Conservation (phyloP, 129 eudicot species). For the Helianthus annuus region DNA sequence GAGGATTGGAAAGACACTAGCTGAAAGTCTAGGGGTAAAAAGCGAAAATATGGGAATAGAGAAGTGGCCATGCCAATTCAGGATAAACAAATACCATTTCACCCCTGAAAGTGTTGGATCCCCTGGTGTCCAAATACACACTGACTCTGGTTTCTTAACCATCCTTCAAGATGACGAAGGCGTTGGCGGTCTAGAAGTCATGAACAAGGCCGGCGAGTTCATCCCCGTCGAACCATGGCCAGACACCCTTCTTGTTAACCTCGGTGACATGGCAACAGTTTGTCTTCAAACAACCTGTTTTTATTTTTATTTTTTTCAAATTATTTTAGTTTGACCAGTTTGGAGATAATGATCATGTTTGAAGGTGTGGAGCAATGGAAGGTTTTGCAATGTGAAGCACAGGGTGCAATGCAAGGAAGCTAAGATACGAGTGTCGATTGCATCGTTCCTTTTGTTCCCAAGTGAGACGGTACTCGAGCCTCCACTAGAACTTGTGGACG, state of each 20-base stretch:
- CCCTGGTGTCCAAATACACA: slow-evolving; percentile 69
- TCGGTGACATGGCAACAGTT: slow-evolving; percentile 74
- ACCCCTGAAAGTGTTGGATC: slow-evolving; percentile 57
- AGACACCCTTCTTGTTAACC: slow-evolving; percentile 65
- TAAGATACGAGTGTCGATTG: too few relatives aligned
- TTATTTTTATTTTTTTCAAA: too few relatives aligned
- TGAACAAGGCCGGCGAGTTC: slow-evolving; percentile 52
- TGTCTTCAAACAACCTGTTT: too few relatives aligned
- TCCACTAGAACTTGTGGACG: too few relatives aligned
- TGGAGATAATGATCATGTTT: too few relatives aligned
- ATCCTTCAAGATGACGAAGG: slow-evolving; percentile 81
- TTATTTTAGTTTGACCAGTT: too few relatives aligned
- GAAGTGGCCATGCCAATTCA: slow-evolving; percentile 74
- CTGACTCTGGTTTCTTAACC: slow-evolving; percentile 84
- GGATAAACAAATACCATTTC: slow-evolving; percentile 78
- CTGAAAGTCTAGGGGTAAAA: slow-evolving; percentile 47
- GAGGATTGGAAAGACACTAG: slow-evolving; percentile 47
- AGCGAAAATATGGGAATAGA: slow-evolving; percentile 34
- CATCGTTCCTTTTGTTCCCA: too few relatives aligned
- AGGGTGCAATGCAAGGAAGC: too few relatives aligned
- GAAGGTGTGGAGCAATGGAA: too few relatives aligned
- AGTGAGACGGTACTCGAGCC: too few relatives aligned
- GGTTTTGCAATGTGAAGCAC: too few relatives aligned
- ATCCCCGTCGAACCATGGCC: slow-evolving; percentile 70
- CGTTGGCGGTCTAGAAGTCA: slow-evolving; percentile 87